Evolutionary conservation across 2,329 filamentous ascomycete genomes (phyloP), one percentile per base, ranked within the genome.

Genomic region (Sclerotinia minor): DNA sequence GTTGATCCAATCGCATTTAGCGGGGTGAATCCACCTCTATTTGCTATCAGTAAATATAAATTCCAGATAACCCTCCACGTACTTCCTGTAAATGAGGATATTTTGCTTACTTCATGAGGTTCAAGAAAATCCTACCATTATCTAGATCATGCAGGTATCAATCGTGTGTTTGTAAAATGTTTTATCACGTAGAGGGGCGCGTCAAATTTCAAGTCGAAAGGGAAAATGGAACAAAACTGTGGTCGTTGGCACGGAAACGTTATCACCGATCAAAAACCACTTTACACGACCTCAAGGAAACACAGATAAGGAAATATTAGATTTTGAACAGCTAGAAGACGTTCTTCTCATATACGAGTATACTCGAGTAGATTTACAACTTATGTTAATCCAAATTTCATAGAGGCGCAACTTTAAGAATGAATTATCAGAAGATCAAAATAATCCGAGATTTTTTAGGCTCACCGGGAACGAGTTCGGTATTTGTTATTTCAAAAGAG

Each of bases 1-100:
- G 63, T 63, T 66, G 67, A 69, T 63, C 53, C 49, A 50, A 69
- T 67, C 41, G 67, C 64, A 50, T 69, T 69, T 63, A 49, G 49
- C 21, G 67, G 67, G 55, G 44, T 63, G 41, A 67, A 68, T 59
- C 52, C 58, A 53, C 67, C 53, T 68, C 67, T 68, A 19, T 19
- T 47, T 38, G n/a, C 5, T 44, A 52, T 57, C 45, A 68, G 60
- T 63, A 65, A 50, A 60, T 44, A 58, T 41, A 38, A 57, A 64
- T 38, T 45, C 29, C 26, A 21, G 26, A 54, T 9, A 47, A 26
- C 26, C 38, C 3, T 38, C 59, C 59, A 50, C 59, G n/a, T 19
- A 38, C 13, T 5, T 41, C 38, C n/a, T 4, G 8, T 0, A 50
- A 38, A 21, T 50, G 45, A 50, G 59, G 59, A 61, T 61, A 38